These are phyloP conservation scores for Pichia sp. DNA, from an alignment of 1,139 yeast genomes.

Conservation along the genomic window DNA sequence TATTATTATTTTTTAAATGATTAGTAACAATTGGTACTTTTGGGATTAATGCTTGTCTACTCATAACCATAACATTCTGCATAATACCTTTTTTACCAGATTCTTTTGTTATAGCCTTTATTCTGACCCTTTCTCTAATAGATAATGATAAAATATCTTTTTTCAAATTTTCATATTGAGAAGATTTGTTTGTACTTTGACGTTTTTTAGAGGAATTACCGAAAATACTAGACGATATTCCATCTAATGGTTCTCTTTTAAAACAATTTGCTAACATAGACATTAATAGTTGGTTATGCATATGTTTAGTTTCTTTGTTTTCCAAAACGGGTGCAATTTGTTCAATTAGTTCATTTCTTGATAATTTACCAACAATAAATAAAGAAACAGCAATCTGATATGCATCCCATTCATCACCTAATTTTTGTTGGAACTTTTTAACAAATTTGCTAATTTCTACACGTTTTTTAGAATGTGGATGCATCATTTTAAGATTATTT, in stretches of 20 bases:
- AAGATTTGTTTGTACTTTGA: constrained; percentile 35
- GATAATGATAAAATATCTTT: constrained; percentile 86
- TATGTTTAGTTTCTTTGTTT: constrained; percentile 36
- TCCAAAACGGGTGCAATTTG: constrained; percentile 53
- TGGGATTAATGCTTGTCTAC: constrained; percentile 81
- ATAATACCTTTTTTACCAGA: constrained; percentile 73
- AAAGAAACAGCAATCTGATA: constrained; percentile 75
- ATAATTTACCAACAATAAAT: constrained; percentile 72
- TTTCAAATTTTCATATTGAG: constrained; percentile 75
- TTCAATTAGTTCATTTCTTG: constrained; percentile 65
- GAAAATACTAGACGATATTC: constrained; percentile 50
- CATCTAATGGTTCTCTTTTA: constrained; percentile 52
- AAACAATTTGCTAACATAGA: constrained; percentile 81
- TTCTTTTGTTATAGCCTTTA: constrained; percentile 77
- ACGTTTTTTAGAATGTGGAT: constrained; percentile 33
- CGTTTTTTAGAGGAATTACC: constrained; percentile 37
- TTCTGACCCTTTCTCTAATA: constrained; percentile 74
- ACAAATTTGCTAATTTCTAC: constrained; percentile 70
- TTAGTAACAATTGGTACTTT: constrained; percentile 71
- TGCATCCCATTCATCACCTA: constrained; percentile 80
- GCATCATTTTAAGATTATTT: neutral
- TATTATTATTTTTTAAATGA: neutral
- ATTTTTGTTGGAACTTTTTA: constrained; percentile 59
- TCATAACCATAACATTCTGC: constrained; percentile 69
- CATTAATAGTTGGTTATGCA: constrained; percentile 78